Evolutionary conservation across 345 rosid species (phyloP), one percentile per base, ranked within the genome.

Genomic region (Populus nigra): DNA sequence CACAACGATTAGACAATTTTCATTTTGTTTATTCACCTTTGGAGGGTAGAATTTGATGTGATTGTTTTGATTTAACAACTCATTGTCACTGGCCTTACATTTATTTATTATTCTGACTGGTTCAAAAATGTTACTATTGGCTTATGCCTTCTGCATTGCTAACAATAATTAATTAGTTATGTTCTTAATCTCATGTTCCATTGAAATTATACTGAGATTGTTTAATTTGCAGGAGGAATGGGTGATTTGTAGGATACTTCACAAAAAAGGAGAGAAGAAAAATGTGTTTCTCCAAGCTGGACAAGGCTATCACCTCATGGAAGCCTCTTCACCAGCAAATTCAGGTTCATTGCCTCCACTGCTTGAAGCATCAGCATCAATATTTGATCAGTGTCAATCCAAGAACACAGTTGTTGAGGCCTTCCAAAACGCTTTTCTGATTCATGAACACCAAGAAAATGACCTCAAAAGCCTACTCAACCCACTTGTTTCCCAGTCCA

Each of bases 171-270:
- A 18, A 67, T 29, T 9, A 17, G 10, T 17, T 17, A 20, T 29
- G 41, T 17, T 67, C 45, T 36, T 67, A 36, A 16, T 20, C 49
- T 39, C 43, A 45, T 17, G 23, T 15, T 16, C 12, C 15, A 12
- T 27, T 20, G 45, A 25, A 38, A 15, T 69, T 43, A 43, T 43
- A 43, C 12, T 43, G 47, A 43, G 47, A 43, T 0, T 11, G 47
- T 10, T 43, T 13, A 43, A 43, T 47, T n/a, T 83, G 87, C 87
- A 95, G 99, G 98, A 93, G 85, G 99, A 93, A 81, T 92, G 98
- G 98, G 98, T 95, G 82, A 91, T 92, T 38, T 94, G 98, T 82
- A 87, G 98, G 78, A 94, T 93, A 72, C 90, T 88, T 81, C 88
- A 92, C 80, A 96, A 92, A 81, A 83, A 81, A 33, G 88, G 86